phyloP scores from a whole-genome alignment of 1,284 basidiomycete genomes.

The Agaricales sp. region DNA sequence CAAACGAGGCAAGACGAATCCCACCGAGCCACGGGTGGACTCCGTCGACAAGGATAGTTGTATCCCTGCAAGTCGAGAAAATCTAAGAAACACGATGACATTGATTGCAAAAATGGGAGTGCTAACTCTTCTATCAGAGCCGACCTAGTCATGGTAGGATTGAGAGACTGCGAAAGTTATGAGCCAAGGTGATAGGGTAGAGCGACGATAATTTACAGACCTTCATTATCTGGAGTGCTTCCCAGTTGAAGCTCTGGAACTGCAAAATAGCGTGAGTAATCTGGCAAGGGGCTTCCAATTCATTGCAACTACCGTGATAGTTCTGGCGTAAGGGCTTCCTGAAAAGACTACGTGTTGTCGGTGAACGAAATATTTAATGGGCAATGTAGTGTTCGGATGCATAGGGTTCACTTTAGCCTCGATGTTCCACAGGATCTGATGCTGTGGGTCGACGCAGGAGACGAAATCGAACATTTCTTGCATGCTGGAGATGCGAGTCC shows the following conservation, averaged over 20 bases:
- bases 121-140: too few relatives aligned
- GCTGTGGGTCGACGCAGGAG: constrained; percentile 54
- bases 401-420: constrained; percentile 70
- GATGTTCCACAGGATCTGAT: constrained; percentile 61
- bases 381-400: constrained; percentile 42
- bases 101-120: too few relatives aligned
- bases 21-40: constrained; percentile 57
- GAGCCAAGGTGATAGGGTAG: too few relatives aligned
- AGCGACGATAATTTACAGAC: too few relatives aligned
- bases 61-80: constrained; percentile 30
- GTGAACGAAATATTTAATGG: constrained; percentile 56
- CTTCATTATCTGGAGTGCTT: background rate
- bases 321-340: constrained; percentile 39
- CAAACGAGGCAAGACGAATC: constrained; percentile 42
- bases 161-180: too few relatives aligned
- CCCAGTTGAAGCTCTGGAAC: background rate
- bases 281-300: too few relatives aligned
- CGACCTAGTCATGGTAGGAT: too few relatives aligned
- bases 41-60: constrained; percentile 24
- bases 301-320: constrained; percentile 45
- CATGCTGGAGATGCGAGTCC: constrained; percentile 62
- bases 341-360: constrained; percentile 48
- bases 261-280: constrained; percentile 68
- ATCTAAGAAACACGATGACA: constrained; percentile 27
- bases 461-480: constrained; percentile 69